A percentile compares a stretch with the other conserved stretches of the same genome.
phyloP scores from a whole-genome alignment of 1,284 basidiomycete genomes.

The Cryptococcus maquisensis region DNA sequence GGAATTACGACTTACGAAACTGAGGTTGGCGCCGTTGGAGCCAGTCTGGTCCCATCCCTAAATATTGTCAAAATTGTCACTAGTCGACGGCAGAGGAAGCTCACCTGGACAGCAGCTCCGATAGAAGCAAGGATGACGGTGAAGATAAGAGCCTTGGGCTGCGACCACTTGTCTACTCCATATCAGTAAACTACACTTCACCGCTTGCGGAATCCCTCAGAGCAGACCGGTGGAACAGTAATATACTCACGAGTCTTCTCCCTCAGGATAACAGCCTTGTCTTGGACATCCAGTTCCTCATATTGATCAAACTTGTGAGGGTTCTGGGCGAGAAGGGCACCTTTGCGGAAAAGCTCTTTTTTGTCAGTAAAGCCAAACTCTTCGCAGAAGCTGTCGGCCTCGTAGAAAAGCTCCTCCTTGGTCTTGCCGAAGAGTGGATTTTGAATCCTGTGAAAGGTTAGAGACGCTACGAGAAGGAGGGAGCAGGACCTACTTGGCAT shows the following conservation, averaged over 20 bases:
- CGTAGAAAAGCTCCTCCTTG: conserved; percentile 48
- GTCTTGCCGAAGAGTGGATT: conserved; percentile 5
- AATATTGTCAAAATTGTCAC: conserved; percentile 42
- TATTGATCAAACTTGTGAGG: conserved; percentile 56
- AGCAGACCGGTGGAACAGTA: background rate
- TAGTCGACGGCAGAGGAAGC: conserved; percentile 2
- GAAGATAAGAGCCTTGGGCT: conserved; percentile 50
- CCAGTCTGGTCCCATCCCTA: conserved; percentile 43
- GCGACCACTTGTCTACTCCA: conserved; percentile 55
- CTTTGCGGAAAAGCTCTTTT: conserved; percentile 55
- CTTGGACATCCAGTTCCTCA: conserved; percentile 58
- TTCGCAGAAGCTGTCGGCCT: conserved; percentile 58
- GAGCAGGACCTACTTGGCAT: background rate
- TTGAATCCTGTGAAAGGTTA: background rate
- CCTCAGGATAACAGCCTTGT: conserved; percentile 48
- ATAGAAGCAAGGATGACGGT: conserved; percentile 16
- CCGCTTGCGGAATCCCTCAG: background rate
- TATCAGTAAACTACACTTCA: background rate
- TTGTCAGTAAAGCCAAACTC: conserved; percentile 46
- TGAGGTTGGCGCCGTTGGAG: conserved; percentile 51
- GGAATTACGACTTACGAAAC: background rate
- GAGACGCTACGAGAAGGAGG: background rate
- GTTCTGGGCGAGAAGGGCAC: conserved; percentile 61
- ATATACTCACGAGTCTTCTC: conserved; percentile 53
- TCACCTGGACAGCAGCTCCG: conserved; percentile 29